Evolutionary conservation across 805 yeast genomes (phyloP), one percentile per base, ranked within the genome.

Genomic region (Yamadazyma philogaea): DNA sequence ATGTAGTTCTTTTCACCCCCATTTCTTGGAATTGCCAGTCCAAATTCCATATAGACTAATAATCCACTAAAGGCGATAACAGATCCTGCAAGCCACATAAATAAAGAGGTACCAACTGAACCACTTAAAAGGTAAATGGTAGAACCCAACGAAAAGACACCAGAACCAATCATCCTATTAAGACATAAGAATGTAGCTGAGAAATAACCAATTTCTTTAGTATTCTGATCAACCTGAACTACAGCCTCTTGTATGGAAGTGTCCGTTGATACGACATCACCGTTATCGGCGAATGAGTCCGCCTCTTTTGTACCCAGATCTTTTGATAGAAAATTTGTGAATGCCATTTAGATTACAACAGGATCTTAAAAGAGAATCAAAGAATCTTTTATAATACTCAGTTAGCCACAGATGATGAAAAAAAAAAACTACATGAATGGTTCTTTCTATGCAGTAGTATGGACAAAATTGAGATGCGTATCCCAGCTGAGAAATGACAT

Each of bases 1-100:
- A 87, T 64, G 58, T 87, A 87, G 55, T 84, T 84, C 63, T 84
- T 85, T 57, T 87, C 95, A 51, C 93, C 96, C 51, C 95, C 95
- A 55, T 86, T 85, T 64, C 84, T 77, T 36, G 87, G 87, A 44
- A 84, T 78, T 37, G 79, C 81, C 2, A 79, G 77, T 12, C 95
- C 95, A 59, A 84, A 82, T 57, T 85, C 93, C 80, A 85, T 78
- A 60, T 85, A 86, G 3, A 82, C 87, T 55, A 78, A 73, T 52
- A 83, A 60, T 27, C 74, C 64, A 50, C 66, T 50, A 45, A 69
- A 63, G 3, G 91, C 84, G 50, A 85, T 85, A 27, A 82, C 49
- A 6, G 87, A 75, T 36, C 95, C 95, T 12, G 79, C 80, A 20
- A 77, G 77, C 91, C 93, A 86, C 60, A 86, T 70, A 50, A 86